Evolutionary conservation across 1,284 basidiomycete species (phyloP).

Genomic region (Rhizoctonia solani): DNA sequence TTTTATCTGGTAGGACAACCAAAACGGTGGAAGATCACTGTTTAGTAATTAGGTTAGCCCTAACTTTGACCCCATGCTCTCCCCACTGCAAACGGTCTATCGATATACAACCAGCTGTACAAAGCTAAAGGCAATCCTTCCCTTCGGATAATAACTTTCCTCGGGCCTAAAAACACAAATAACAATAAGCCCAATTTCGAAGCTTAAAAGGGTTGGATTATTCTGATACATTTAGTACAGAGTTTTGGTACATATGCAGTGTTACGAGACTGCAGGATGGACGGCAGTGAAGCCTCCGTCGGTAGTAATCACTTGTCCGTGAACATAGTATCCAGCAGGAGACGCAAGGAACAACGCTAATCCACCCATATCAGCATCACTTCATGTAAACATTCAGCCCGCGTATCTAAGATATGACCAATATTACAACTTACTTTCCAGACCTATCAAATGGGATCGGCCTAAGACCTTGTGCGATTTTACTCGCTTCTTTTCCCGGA

Average conservation of each 20-base stretch:
- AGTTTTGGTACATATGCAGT: not conserved
- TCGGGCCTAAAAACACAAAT: too few species aligned
- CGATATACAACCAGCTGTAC: too few species aligned
- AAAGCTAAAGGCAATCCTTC: too few species aligned
- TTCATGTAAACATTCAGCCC: constrained; percentile 42
- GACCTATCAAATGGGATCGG: not conserved
- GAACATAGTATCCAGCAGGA: constrained; percentile 67
- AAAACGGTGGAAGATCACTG: too few species aligned
- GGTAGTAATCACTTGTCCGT: constrained; percentile 71
- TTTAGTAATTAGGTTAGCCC: too few species aligned
- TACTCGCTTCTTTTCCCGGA: not conserved
- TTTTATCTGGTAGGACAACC: too few species aligned
- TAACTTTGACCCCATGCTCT: too few species aligned
- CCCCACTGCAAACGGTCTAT: too few species aligned
- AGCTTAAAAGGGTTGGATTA: too few species aligned
- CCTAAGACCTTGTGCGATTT: not conserved
- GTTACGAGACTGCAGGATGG: constrained; percentile 57
- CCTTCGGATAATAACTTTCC: too few species aligned
- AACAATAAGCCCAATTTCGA: too few species aligned
- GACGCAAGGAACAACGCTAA: constrained; percentile 74
- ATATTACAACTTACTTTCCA: not conserved
- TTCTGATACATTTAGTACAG: too few species aligned
- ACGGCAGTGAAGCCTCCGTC: constrained; percentile 73
- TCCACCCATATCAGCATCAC: constrained; percentile 71
- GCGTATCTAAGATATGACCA: not conserved